Conservation (phyloP, 805 yeast genomes). For the Lachancea waltii region DNA sequence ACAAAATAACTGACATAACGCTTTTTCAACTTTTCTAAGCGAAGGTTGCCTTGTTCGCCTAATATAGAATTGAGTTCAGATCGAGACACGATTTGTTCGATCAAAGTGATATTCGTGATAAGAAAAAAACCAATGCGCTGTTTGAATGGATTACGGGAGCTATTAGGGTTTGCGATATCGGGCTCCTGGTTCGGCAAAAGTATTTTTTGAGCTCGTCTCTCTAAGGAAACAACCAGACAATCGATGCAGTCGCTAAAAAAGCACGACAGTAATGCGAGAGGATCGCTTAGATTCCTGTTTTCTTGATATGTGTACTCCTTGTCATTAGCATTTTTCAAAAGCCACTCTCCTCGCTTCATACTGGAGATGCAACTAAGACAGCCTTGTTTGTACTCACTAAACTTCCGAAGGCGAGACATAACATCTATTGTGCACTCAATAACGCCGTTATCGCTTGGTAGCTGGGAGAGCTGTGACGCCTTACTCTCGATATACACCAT, state of each 20-base stretch:
- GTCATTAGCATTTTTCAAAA: slow-evolving; percentile 43
- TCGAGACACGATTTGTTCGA: slow-evolving; percentile 66
- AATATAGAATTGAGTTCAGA: slow-evolving; percentile 49
- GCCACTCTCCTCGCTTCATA: slow-evolving; percentile 60
- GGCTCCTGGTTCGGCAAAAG: slow-evolving; percentile 27
- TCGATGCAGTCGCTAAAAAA: slow-evolving; percentile 77
- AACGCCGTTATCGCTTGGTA: slow-evolving; percentile 65
- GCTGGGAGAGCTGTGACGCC: slow-evolving; percentile 38
- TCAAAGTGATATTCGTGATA: slow-evolving; percentile 60
- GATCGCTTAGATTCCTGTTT: slow-evolving; percentile 15
- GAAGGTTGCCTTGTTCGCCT: slow-evolving; percentile 49
- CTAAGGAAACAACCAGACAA: slow-evolving; percentile 58
- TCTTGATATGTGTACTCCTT: slow-evolving; percentile 23
- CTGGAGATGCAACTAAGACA: slow-evolving; percentile 41
- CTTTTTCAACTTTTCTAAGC: slow-evolving; percentile 65
- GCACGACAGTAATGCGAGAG: slow-evolving; percentile 51
- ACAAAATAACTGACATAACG: slow-evolving; percentile 67
- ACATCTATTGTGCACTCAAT: slow-evolving; percentile 68
- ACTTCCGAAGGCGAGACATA: slow-evolving; percentile 57
- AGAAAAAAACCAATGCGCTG: slow-evolving; percentile 60
- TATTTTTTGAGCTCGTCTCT: slow-evolving; percentile 44
- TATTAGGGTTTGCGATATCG: slow-evolving; percentile 19
- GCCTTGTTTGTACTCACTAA: slow-evolving; percentile 56
- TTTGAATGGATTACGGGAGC: slow-evolving; percentile 25
- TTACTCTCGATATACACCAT: slow-evolving; percentile 49